Evolutionary conservation across 2,329 filamentous ascomycete genomes (phyloP), one percentile per base, ranked within the genome.

Genomic region (Shiraia bambusicola): DNA sequence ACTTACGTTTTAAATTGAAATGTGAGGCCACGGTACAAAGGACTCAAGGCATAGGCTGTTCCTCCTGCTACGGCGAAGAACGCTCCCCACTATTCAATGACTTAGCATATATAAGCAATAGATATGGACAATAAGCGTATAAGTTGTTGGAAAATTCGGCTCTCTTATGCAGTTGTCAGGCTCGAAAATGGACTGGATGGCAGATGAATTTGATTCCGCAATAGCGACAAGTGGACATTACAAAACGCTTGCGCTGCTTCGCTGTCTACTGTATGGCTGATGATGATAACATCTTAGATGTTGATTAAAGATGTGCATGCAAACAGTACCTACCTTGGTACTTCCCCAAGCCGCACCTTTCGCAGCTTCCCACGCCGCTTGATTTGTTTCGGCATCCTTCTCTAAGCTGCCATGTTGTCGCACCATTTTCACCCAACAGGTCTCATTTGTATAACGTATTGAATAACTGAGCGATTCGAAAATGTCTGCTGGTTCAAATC

Each of bases 351-450:
- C 68, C 13, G 84, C 87, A 26, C 87, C 88, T 49, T 77, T 77
- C 2, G 76, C 77, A 26, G 86, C 87, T 58, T 87, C 84, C 81
- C 83, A 85, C 29, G 84, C 82, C 33, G 87, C 87, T 42, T 79
- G 75, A 49, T 79, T 79, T 35, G 84, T 81, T 65, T 92, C 87
- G 29, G 80, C 79, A 52, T 79, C 81, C 37, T 79, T 79, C 11
- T 58, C 65, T 59, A 85, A 71, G 49, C 75, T 77, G 54, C 79
- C 81, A 69, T 82, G 76, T 39, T 70, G 59, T 50, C 70, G 71
- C 73, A 81, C 62, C 40, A 53, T 62, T 25, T 17, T 22, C 12
- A 9, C n/a, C 27, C 10, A 32, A 12, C 8, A 27, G 25, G 10
- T 31, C 12, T 16, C 16, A 32, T 19, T 7, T 8, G 17, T 35